Percentiles rank a stretch among this genome's conserved stretches.
Evolutionary conservation across 1,284 basidiomycete genomes (phyloP).

Genomic region (Austropuccinia psidii): DNA sequence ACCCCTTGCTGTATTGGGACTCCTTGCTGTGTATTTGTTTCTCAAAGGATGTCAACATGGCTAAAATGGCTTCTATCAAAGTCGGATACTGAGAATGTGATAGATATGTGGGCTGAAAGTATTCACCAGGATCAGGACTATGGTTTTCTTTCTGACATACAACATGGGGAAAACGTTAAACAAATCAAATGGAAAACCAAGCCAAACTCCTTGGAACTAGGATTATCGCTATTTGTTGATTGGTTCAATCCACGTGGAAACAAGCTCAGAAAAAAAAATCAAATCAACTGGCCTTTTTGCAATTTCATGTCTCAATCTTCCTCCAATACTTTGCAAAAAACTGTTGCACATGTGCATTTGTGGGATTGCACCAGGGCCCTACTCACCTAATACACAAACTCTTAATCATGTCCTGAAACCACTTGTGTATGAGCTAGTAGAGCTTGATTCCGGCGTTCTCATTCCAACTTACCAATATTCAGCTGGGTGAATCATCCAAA

Average conservation of each 20-base stretch:
- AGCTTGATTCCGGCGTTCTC: slow-evolving; percentile 11
- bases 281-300: neutral
- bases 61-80: neutral
- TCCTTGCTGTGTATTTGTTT: neutral
- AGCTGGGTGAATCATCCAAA: neutral
- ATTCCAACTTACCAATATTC: slow-evolving; percentile 20
- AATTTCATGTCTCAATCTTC: slow-evolving; percentile 4
- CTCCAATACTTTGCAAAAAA: neutral
- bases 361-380: neutral
- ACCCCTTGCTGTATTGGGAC: neutral
- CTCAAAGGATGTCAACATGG: neutral
- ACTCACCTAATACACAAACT: neutral
- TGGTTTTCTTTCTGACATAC: neutral
- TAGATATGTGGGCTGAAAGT: neutral
- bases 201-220: neutral
- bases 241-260: slow-evolving; percentile 21
- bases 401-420: slow-evolving; percentile 10
- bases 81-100: neutral
- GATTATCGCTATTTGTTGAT: slow-evolving; percentile 13
- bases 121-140: neutral
- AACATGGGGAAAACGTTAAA: neutral
- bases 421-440: slow-evolving; percentile 8
- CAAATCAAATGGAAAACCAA: neutral
- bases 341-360: neutral
- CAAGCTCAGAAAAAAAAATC: neutral